Evolutionary conservation across 78 protist genomes (phyloP).

Genomic region (Dictyostelium intermedium): DNA sequence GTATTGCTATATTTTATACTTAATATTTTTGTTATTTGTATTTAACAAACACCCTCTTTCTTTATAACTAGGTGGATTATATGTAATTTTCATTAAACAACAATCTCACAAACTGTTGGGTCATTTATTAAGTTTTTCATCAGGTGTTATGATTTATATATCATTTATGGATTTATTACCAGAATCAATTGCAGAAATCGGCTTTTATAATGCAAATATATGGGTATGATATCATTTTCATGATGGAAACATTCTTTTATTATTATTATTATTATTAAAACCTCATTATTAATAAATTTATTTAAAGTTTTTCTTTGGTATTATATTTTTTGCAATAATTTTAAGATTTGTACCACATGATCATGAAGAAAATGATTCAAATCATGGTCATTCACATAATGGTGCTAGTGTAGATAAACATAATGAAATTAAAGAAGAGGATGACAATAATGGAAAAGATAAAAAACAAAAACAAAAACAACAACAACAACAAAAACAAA

Average conservation of each 20-base stretch:
- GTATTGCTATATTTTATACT: not conserved
- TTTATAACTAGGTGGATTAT: slow-evolving; percentile 24
- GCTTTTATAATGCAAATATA: slow-evolving; percentile 74
- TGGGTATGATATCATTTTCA: slow-evolving; percentile 24
- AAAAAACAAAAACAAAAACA: slow-evolving; percentile 11
- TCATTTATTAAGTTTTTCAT: slow-evolving; percentile 82
- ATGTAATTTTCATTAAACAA: slow-evolving; percentile 37
- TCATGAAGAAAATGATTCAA: slow-evolving; percentile 36
- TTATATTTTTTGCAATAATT: slow-evolving; percentile 45
- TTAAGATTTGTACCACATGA: slow-evolving; percentile 66
- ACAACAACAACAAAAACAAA: not conserved
- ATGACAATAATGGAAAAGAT: not conserved
- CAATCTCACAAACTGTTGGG: slow-evolving; percentile 65
- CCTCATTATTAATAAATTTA: not conserved
- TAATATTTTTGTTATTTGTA: too few species aligned
- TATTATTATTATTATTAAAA: not conserved
- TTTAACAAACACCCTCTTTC: too few species aligned
- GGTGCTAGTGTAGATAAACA: not conserved
- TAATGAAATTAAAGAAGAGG: not conserved
- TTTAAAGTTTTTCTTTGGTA: slow-evolving; percentile 79
- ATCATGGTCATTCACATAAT: slow-evolving; percentile 23
- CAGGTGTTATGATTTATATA: slow-evolving; percentile 86
- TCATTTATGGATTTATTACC: slow-evolving; percentile 82
- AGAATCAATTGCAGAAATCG: slow-evolving; percentile 75
- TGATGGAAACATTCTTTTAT: not conserved